Conservation (phyloP, 352 stramenopile genomes). For the Pythium monospermum region DNA sequence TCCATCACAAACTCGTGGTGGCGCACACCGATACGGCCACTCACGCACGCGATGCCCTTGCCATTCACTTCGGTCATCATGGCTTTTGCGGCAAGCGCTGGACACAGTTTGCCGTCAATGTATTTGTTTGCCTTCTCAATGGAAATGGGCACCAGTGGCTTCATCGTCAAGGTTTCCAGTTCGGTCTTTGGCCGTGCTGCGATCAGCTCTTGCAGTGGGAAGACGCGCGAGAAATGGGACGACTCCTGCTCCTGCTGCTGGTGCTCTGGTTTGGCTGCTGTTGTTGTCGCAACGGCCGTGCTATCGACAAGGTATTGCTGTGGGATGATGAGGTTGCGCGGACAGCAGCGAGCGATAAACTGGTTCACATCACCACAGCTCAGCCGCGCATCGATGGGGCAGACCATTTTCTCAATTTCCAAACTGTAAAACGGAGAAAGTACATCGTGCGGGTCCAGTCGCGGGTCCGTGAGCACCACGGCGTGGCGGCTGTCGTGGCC, state of each 20-base stretch:
- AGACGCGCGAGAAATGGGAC: constrained; percentile 68
- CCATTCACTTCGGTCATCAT: constrained; percentile 68
- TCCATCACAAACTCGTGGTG: constrained; percentile 44
- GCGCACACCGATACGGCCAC: constrained; percentile 50
- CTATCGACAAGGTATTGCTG: constrained; percentile 41
- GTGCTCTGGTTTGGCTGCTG: constrained; percentile 14
- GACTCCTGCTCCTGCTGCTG: constrained; percentile 24
- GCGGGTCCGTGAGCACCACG: constrained; percentile 69
- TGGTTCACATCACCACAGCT: constrained; percentile 84
- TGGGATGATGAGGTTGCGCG: constrained; percentile 62
- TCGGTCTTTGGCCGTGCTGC: constrained; percentile 64
- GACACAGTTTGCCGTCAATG: constrained; percentile 74
- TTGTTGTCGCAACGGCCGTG: constrained; percentile 6
- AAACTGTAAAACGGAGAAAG: constrained; percentile 54
- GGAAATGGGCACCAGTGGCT: constrained; percentile 59
- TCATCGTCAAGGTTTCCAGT: constrained; percentile 64
- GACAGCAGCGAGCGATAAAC: constrained; percentile 74
- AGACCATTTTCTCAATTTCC: constrained; percentile 72
- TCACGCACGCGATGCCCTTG: constrained; percentile 55
- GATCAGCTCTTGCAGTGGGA: constrained; percentile 70
- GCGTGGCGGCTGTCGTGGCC: constrained; percentile 59
- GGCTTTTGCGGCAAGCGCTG: constrained; percentile 48
- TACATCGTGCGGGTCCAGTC: constrained; percentile 40
- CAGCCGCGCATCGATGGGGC: constrained; percentile 70
- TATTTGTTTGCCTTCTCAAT: constrained; percentile 79